These are phyloP conservation scores for Flueggea neowawraea DNA, from an alignment of 441 rosid genomes.

Conservation along the genomic window DNA sequence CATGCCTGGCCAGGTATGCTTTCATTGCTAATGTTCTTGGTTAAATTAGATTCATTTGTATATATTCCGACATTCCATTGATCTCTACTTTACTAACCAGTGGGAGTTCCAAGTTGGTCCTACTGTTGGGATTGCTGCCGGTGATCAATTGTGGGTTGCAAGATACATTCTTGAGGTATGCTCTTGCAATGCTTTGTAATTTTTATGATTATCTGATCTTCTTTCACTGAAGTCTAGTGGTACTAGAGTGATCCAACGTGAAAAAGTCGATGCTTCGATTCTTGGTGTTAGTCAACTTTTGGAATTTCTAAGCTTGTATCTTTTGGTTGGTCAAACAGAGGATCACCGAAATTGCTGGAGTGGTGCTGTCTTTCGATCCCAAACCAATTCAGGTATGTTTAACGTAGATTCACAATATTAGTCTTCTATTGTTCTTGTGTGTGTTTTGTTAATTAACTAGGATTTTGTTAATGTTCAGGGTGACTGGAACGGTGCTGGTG, in stretches of 20 bases:
- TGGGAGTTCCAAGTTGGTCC: constrained; percentile 95
- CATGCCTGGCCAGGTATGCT: constrained; percentile 79
- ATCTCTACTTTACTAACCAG: constrained; percentile 17
- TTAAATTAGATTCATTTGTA: too few species aligned
- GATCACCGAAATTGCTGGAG: constrained; percentile 77
- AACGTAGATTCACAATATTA: not conserved
- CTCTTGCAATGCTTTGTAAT: not conserved
- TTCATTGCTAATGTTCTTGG: not conserved
- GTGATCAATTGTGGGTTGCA: constrained; percentile 71
- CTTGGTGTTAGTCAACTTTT: not conserved
- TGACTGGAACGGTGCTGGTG: constrained; percentile 91
- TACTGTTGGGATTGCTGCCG: constrained; percentile 61
- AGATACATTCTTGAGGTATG: constrained; percentile 77
- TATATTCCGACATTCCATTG: too few species aligned
- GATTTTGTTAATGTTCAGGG: constrained; percentile 28
- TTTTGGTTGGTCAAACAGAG: constrained; percentile 41
- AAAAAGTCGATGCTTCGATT: too few species aligned
- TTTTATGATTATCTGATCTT: too few species aligned
- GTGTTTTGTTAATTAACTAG: not conserved
- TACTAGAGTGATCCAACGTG: too few species aligned
- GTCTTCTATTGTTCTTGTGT: not conserved
- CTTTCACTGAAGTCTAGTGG: too few species aligned
- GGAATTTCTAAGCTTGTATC: not conserved
- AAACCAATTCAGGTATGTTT: constrained; percentile 54
- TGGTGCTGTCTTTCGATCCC: constrained; percentile 66